Conservation (phyloP, 192 early-diverging fungal genomes). For the Dispira simplex region DNA sequence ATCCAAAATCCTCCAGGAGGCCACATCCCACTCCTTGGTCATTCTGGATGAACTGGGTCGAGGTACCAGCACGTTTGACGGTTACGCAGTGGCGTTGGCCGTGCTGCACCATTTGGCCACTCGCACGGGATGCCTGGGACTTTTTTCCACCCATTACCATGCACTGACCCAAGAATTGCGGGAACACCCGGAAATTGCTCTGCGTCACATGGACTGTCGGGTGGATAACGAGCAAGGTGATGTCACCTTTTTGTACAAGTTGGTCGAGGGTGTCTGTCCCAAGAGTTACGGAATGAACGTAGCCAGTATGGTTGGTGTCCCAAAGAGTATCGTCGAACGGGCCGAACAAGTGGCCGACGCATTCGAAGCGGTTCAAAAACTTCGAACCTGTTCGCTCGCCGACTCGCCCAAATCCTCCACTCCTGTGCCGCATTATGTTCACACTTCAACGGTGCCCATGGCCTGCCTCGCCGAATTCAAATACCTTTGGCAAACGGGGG, state of each 20-base stretch:
- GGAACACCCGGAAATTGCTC: conserved; percentile 49
- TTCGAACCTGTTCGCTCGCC: not conserved
- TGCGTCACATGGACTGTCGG: conserved; percentile 79
- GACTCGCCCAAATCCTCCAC: not conserved
- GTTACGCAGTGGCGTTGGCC: conserved; percentile 87
- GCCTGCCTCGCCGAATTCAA: not conserved
- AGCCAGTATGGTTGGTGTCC: conserved; percentile 91
- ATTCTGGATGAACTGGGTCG: conserved; percentile 97
- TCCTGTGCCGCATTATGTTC: not conserved
- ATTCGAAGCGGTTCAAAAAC: conserved; percentile 47
- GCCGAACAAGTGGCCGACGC: conserved; percentile 54
- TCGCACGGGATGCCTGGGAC: conserved; percentile 67
- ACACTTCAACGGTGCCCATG: not conserved
- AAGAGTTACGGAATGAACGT: conserved; percentile 98
- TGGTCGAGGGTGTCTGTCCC: conserved; percentile 69
- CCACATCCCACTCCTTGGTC: conserved; percentile 77
- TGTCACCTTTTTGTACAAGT: conserved; percentile 92
- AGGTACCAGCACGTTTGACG: conserved; percentile 94
- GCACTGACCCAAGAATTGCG: conserved; percentile 75
- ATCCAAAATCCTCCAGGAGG: conserved; percentile 77
- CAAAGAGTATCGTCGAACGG: conserved; percentile 42
- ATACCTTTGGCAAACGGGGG: not conserved
- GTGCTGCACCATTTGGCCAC: conserved; percentile 75
- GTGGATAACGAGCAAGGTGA: conserved; percentile 65
- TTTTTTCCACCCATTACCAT: conserved; percentile 96